phyloP scores from a whole-genome alignment of 108 stramenopile species.

The Halocafeteria seosinensis region DNA sequence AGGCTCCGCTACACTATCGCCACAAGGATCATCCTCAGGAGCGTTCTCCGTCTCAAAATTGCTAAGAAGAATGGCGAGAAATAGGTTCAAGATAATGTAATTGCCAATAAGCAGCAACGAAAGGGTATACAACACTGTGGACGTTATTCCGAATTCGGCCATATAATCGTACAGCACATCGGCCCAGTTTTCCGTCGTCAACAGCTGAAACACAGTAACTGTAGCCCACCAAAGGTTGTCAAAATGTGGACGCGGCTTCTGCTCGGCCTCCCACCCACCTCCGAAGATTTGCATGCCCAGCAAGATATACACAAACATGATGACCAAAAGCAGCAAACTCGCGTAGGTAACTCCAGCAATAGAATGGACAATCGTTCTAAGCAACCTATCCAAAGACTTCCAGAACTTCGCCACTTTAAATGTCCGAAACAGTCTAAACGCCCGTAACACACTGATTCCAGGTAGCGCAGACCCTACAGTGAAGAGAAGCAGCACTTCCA shows the following conservation, averaged over 20 bases:
- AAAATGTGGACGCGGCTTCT: too few species aligned
- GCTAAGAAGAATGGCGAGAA: constrained; percentile 41
- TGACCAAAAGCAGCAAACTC: constrained; percentile 40
- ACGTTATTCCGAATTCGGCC: background rate
- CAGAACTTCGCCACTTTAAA: constrained; percentile 51
- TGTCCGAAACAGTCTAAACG: constrained; percentile 45
- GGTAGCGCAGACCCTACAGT: background rate
- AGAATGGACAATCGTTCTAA: constrained; percentile 32
- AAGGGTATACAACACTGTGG: too few species aligned
- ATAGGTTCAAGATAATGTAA: constrained; percentile 44
- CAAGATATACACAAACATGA: constrained; percentile 50
- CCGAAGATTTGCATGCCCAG: constrained; percentile 54
- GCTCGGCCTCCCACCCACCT: too few species aligned
- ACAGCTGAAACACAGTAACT: constrained; percentile 1
- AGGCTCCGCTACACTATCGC: too few species aligned
- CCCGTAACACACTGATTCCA: constrained; percentile 37
- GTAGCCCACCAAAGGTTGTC: background rate
- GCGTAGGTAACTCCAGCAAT: constrained; percentile 45
- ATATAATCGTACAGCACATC: constrained; percentile 7
- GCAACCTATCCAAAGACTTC: constrained; percentile 39
- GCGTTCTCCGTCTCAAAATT: too few species aligned
- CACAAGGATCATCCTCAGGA: too few species aligned
- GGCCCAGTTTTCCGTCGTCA: constrained; percentile 10
- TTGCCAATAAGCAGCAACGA: constrained; percentile 32
- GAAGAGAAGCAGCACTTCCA: constrained; percentile 27